Evolutionary conservation across 768 basidiomycete species (phyloP), one percentile per base, ranked within the genome.

Genomic region (Lenzites betulinus): DNA sequence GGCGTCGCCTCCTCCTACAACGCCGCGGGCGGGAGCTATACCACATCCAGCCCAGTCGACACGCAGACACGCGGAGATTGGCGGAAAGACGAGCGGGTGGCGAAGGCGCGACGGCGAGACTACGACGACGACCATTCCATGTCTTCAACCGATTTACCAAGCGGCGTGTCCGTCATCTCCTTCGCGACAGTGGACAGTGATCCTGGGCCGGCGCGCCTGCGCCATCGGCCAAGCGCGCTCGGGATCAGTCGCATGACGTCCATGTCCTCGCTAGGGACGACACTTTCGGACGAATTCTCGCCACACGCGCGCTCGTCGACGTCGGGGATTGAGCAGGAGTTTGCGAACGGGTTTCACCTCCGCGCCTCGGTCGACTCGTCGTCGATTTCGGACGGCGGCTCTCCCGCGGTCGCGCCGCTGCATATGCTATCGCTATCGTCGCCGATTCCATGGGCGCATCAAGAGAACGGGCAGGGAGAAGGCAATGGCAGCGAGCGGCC

Each of bases 101-200:
- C 82, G 55, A 95, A 95, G 78, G 89, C 85, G 62, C 83, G 93
- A 64, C 83, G 90, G 70, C 78, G 90, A 70, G 91, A 93, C 67
- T 89, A 83, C 65, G 93, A 95, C 74, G 93, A 94, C 69, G 93
- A 93, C 68, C 92, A 90, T 69, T 95, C 93, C 30, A 90, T 93
- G 83, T 93, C 92, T 54, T 92, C 90, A 28, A 92, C 90, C 48
- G 93, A 94, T 66, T 79, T 94, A 30, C 89, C 89, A 65, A 90
- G 86, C 70, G 85, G 85, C 56, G 82, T 89, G 79, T 93, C 91
- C 7, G 83, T 85, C 35, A 84, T 90, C 67, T 94, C 92, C 20
- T 90, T 90, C 68, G 84, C 87, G 25, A 90, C 92, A 5, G 89
- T 91, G 53, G 91, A 93, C 70, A 92, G 90, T 65, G 92, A 94